phyloP scores from a whole-genome alignment of 495 filamentous ascomycete genomes.

The Daldinia concentrica region DNA sequence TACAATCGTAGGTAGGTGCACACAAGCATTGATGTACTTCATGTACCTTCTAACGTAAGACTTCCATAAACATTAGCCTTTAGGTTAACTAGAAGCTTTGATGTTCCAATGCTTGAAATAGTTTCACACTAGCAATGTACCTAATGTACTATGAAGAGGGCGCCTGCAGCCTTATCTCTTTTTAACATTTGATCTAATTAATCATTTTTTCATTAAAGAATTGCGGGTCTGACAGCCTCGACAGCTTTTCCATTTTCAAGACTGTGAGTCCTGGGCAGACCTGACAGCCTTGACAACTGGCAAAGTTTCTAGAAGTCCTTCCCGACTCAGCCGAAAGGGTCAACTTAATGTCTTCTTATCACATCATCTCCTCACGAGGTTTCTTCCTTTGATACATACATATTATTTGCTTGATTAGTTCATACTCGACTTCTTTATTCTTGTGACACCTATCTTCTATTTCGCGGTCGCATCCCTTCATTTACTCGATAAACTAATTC shows the following conservation, averaged over 20 bases:
- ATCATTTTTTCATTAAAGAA: slow-evolving; percentile 12
- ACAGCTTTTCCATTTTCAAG: slow-evolving; percentile 22
- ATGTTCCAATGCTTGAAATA: background rate
- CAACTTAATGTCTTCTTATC: slow-evolving; percentile 20
- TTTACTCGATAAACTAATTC: slow-evolving; percentile 11
- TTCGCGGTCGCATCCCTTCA: slow-evolving; percentile 27
- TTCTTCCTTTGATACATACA: slow-evolving; percentile 16
- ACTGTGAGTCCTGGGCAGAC: slow-evolving; percentile 7
- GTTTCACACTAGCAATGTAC: background rate
- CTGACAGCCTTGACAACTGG: slow-evolving; percentile 17
- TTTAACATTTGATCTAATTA: background rate
- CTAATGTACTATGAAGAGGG: slow-evolving; percentile 1
- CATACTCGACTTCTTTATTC: slow-evolving; percentile 26
- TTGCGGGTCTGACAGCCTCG: slow-evolving; percentile 33
- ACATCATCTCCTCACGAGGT: slow-evolving; percentile 15
- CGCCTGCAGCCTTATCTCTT: slow-evolving; percentile 35
- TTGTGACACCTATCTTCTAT: slow-evolving; percentile 4
- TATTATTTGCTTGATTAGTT: background rate
- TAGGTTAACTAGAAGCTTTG: too few relatives aligned
- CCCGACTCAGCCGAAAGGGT: slow-evolving; percentile 36
- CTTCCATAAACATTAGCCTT: background rate
- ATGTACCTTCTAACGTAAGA: background rate
- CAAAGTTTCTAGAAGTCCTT: slow-evolving; percentile 30
- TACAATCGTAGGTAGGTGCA: background rate
- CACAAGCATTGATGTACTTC: background rate